phyloP scores from a whole-genome alignment of 768 basidiomycete species.

The Leucocoprinus birnbaumii region DNA sequence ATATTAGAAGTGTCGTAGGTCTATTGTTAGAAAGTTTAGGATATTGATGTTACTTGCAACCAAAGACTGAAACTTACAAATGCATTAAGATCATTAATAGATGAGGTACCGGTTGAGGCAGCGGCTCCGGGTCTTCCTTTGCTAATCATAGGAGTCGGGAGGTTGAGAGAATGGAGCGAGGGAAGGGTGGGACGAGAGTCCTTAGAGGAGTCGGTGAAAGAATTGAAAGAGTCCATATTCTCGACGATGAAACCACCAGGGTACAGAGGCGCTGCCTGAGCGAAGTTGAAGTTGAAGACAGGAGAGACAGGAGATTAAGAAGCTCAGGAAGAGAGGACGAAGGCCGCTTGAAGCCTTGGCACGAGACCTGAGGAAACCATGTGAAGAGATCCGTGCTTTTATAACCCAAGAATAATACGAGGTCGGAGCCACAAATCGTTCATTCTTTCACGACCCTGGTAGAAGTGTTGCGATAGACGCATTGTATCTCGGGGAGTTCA shows the following conservation, averaged over 20 bases:
- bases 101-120: constrained; percentile 16
- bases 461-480: not conserved
- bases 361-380: not conserved
- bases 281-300: constrained; percentile 18
- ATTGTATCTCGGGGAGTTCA: no score
- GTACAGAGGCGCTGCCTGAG: constrained; percentile 35
- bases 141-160: constrained; percentile 20
- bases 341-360: no score
- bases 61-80: not conserved
- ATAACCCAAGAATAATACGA: not conserved
- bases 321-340: constrained; percentile 18
- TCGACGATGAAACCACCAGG: constrained; percentile 27
- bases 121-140: constrained; percentile 13
- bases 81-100: constrained; percentile 16
- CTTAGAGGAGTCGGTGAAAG: constrained; percentile 8
- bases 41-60: not conserved
- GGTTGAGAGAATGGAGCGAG: constrained; percentile 46
- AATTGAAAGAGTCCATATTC: constrained; percentile 13
- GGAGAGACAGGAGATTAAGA: constrained; percentile 20
- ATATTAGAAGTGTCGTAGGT: constrained; percentile 10
- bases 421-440: not conserved
- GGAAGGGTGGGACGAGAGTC: constrained; percentile 47
- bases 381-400: constrained; percentile 4
- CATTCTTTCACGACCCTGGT: constrained; percentile 11
- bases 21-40: not conserved